Percentiles rank a stretch among this genome's conserved stretches.
phyloP scores from a whole-genome alignment of 1,284 basidiomycete genomes.

The Ganoderma leucocontextum region DNA sequence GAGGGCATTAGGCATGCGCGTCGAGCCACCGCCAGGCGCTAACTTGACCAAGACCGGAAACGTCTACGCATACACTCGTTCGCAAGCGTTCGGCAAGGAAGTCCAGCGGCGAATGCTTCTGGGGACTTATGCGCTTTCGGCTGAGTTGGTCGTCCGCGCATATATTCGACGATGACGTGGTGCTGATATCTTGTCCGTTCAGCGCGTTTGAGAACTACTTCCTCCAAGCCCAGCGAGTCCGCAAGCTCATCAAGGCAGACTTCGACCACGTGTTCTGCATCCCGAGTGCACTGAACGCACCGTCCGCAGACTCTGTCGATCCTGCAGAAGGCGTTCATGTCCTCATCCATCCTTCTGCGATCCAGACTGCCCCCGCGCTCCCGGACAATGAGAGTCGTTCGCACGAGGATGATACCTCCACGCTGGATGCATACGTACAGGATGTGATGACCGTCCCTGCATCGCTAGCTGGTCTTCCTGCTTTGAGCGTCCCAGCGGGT shows the following conservation, averaged over 20 bases:
- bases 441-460: conserved; percentile 94
- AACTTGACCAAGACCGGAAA: conserved; percentile 54
- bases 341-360: conserved; percentile 87
- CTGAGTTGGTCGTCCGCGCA: conserved; percentile 69
- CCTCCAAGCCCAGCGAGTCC: conserved; percentile 87
- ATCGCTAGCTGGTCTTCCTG: conserved; percentile 89
- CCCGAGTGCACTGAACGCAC: conserved; percentile 52
- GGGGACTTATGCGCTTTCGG: conserved; percentile 91
- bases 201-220: conserved; percentile 98
- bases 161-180: background rate
- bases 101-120: conserved; percentile 90
- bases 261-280: conserved; percentile 77
- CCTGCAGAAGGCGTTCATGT: conserved; percentile 69
- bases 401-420: conserved; percentile 17
- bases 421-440: conserved; percentile 79
- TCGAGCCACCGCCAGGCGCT: conserved; percentile 51
- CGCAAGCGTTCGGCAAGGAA: conserved; percentile 83
- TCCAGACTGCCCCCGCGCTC: conserved; percentile 77
- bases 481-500: conserved; percentile 76
- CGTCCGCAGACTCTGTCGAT: conserved; percentile 15
- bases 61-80: conserved; percentile 68
- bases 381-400: conserved; percentile 15
- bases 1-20: conserved; percentile 53
- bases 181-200: conserved; percentile 14
- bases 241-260: conserved; percentile 76